phyloP scores from a whole-genome alignment of 73 alveolate genomes.

The Tetrahymena borealis region DNA sequence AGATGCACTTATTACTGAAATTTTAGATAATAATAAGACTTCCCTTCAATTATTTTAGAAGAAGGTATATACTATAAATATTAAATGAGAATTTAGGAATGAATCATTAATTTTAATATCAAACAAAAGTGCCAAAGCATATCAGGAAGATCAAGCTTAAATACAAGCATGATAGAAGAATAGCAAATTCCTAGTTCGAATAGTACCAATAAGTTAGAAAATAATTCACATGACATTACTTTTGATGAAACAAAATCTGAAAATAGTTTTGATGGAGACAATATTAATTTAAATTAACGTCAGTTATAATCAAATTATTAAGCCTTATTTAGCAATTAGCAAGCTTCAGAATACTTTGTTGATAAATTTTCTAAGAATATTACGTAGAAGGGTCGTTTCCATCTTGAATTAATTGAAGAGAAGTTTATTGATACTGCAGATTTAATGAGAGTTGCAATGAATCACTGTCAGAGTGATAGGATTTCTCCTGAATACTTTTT shows the following conservation, averaged over 20 bases:
- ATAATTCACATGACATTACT: not conserved
- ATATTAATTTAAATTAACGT: not conserved
- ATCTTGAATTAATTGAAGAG: not conserved
- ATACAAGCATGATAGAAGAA: not conserved
- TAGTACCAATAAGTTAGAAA: not conserved
- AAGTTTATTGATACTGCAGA: not conserved
- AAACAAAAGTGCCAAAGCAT: not conserved
- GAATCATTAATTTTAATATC: not conserved
- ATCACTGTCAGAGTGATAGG: not conserved
- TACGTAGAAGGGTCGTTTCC: not conserved
- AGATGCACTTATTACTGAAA: not conserved
- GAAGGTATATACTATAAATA: not conserved
- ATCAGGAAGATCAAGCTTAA: not conserved
- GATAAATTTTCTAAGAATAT: not conserved
- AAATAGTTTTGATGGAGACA: not conserved
- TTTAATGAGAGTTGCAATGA: not conserved
- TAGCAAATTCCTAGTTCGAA: not conserved
- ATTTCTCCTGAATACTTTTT: not conserved
- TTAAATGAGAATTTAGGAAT: not conserved
- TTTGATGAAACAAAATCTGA: not conserved
- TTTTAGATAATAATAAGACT: not conserved
- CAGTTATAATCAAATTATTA: not conserved
- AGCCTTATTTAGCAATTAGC: not conserved
- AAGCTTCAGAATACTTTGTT: not conserved
- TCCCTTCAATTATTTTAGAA: not conserved